These are phyloP conservation scores for Mikania micrantha DNA, from an alignment of 129 eudicot genomes.

Conservation along the genomic window DNA sequence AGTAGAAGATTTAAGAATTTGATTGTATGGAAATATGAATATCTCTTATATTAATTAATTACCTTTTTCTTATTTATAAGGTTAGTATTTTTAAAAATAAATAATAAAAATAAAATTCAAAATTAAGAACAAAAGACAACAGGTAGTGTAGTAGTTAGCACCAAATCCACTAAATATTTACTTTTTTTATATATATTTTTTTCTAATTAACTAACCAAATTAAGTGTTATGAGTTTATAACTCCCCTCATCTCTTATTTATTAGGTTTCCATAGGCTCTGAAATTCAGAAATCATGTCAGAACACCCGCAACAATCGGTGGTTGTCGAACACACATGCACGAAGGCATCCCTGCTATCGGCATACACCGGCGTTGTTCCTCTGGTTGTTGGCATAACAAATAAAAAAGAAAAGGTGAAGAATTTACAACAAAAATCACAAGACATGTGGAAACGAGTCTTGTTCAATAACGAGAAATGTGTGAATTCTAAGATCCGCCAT, in stretches of 20 bases:
- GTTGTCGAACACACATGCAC: conserved; percentile 29
- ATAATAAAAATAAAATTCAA: background rate
- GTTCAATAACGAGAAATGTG: conserved; percentile 32
- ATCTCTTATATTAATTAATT: too few species aligned
- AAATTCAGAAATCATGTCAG: conserved; percentile 48
- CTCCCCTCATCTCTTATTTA: conserved; percentile 31
- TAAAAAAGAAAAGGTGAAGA: conserved; percentile 4
- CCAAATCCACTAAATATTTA: conserved; percentile 35
- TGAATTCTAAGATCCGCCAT: conserved; percentile 33
- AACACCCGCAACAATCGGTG: conserved; percentile 38
- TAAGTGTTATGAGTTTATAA: too few species aligned
- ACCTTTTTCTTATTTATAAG: too few species aligned
- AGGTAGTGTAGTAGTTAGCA: conserved; percentile 15
- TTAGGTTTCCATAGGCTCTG: background rate
- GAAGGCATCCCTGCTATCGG: conserved; percentile 33
- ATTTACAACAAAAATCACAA: conserved; percentile 20
- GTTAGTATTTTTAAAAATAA: too few species aligned
- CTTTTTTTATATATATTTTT: too few species aligned
- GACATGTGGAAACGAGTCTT: conserved; percentile 30
- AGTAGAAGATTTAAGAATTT: too few species aligned
- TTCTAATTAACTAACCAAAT: conserved; percentile 15
- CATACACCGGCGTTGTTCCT: conserved; percentile 48
- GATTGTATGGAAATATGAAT: too few species aligned
- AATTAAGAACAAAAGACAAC: background rate
- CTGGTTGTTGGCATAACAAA: conserved; percentile 34